Evolutionary conservation across 192 early-diverging fungal genomes (phyloP), one percentile per base, ranked within the genome.

Genomic region (Endogone sp.): DNA sequence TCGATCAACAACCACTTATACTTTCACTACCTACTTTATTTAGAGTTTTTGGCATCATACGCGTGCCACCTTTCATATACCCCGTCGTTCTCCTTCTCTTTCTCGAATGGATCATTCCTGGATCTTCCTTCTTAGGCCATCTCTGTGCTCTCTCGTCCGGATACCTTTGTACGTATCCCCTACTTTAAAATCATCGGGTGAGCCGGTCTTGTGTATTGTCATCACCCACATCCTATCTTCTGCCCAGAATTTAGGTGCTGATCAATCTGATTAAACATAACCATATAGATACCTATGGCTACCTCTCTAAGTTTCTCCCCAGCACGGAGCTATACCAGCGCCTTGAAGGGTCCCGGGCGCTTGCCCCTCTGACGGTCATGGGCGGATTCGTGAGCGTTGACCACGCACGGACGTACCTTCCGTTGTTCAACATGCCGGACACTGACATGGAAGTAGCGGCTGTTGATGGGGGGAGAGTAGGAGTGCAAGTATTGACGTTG

Each of bases 21-120:
- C n/a, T n/a, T n/a, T n/a, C n/a, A n/a, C n/a, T n/a, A n/a, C 29
- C 13, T 65, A 22, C 9, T 11, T 65, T 2, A n/a, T n/a, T 49
- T 13, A 71, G 70, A 4, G 56, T 71, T 24, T 65, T 65, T 59
- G 63, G 56, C 3, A 26, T 65, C 0, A 30, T 71, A 22, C 56
- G 70, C 58, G 70, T 71, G n/a, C 70, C 70, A 2, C 37, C 70
- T 28, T 65, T 65, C 60, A 65, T 71, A 60, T 71, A 71, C 66
- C 70, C 70, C 28, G 3, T 71, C 55, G 63, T 71, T 6, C 55
- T 71, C 11, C 55, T 71, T 16, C 54, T 71, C 3, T 24, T 71
- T 26, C 58, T 71, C 57, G 70, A 71, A 60, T 65, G 64, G 10
- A 29, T 71, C 9, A 65, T 71, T 24, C 56, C 16, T 10, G 31